These are phyloP conservation scores for Magnolia sinica DNA, from an alignment of 164 flowering plant genomes.

Conservation along the genomic window DNA sequence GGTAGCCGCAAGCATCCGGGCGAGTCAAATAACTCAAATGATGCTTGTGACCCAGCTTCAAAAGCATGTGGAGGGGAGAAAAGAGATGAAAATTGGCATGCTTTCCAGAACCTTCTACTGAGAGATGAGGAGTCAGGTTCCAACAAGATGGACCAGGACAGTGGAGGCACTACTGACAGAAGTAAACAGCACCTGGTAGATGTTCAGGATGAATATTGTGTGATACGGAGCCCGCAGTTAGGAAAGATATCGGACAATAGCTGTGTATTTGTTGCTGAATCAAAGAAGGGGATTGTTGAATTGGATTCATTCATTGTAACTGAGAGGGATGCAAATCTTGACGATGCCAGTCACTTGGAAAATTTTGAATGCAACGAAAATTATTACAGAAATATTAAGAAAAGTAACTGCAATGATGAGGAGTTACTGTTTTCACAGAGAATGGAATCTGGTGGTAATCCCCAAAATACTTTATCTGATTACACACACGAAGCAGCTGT, in stretches of 20 bases:
- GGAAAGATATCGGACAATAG: slow-evolving; percentile 20
- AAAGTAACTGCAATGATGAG: slow-evolving; percentile 36
- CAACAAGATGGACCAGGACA: slow-evolving; percentile 15
- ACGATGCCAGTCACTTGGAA: slow-evolving; percentile 21
- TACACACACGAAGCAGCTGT: slow-evolving; percentile 24
- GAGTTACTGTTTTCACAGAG: slow-evolving; percentile 45
- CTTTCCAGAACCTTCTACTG: slow-evolving; percentile 75
- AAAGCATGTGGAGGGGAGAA: slow-evolving; percentile 31
- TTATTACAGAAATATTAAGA: slow-evolving; percentile 29
- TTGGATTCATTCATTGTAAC: slow-evolving; percentile 52
- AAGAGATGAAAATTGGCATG: slow-evolving; percentile 55
- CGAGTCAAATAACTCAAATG: slow-evolving; percentile 20
- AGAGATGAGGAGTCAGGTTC: slow-evolving; percentile 40
- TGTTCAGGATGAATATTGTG: slow-evolving; percentile 33
- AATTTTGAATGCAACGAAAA: slow-evolving; percentile 37
- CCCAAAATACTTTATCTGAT: slow-evolving; percentile 27
- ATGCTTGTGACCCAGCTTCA: slow-evolving; percentile 19
- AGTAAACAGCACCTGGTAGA: slow-evolving; percentile 16
- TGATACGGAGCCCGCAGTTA: slow-evolving; percentile 20
- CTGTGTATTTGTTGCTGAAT: slow-evolving; percentile 20
- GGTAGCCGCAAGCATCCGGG: slow-evolving; percentile 28
- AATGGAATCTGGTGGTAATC: slow-evolving; percentile 21
- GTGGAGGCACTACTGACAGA: background rate
- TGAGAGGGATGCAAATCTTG: slow-evolving; percentile 28
- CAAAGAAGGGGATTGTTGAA: slow-evolving; percentile 31